A percentile compares a stretch with the other conserved stretches of the same genome.
phyloP scores from a whole-genome alignment of 768 basidiomycete genomes.

The Trametes punicea region DNA sequence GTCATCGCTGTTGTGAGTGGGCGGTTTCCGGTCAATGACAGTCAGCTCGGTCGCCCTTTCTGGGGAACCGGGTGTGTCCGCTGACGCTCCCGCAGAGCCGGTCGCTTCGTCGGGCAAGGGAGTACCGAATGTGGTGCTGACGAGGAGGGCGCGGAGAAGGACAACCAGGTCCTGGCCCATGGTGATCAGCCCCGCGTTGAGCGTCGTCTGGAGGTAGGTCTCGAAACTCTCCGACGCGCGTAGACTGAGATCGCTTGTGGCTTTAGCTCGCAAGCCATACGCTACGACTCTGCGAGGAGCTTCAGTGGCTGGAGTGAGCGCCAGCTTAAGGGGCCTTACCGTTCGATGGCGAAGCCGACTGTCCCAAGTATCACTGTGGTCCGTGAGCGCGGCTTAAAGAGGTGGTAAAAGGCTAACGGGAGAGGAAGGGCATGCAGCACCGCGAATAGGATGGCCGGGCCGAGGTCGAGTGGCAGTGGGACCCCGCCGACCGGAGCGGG shows the following conservation, averaged over 20 bases:
- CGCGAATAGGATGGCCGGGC: slow-evolving; percentile 26
- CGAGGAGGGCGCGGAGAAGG: slow-evolving; percentile 3
- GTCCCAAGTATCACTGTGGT: slow-evolving; percentile 17
- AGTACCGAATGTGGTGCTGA: not conserved
- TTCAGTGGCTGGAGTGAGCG: not conserved
- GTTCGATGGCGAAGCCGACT: slow-evolving; percentile 19
- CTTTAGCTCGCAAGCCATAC: not conserved
- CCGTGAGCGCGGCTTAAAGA: slow-evolving; percentile 8
- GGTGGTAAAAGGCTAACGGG: slow-evolving; percentile 19
- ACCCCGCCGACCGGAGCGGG: slow-evolving; percentile 9
- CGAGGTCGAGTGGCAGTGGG: slow-evolving; percentile 18
- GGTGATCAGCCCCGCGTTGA: slow-evolving; percentile 1
- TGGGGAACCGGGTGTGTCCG: no score
- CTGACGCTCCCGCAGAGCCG: not conserved
- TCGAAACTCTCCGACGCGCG: not conserved
- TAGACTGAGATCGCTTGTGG: not conserved
- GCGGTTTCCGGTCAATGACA: no score
- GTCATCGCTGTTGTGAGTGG: no score
- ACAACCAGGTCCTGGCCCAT: slow-evolving; percentile 1
- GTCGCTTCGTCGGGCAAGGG: not conserved
- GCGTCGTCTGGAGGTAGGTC: not conserved
- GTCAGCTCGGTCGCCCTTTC: no score
- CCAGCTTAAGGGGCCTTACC: slow-evolving; percentile 10
- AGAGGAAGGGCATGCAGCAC: slow-evolving; percentile 19
- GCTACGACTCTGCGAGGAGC: not conserved